Evolutionary conservation across 208 protist species (phyloP), one percentile per base, ranked within the genome.

Genomic region (Acanthamoeba triangularis): DNA sequence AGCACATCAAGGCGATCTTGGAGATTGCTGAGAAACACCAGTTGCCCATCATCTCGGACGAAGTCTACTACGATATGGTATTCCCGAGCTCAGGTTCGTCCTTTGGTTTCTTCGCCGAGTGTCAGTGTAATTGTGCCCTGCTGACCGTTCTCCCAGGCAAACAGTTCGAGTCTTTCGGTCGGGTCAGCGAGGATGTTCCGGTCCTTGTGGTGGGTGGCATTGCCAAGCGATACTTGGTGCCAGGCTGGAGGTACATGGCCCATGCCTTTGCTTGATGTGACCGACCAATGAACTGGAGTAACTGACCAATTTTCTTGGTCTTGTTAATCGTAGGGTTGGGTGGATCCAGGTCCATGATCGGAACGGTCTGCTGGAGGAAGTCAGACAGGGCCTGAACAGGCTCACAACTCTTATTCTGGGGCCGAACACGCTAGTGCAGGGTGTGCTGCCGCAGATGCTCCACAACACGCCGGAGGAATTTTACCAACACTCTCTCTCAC

Each of bases 51-150:
- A 98, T 99, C 72, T 95, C 98, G 14, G 99, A 99, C 85, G 99
- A 99, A 95, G 99, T 99, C 80, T 99, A 99, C 98, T 98, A 97
- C 8, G 98, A 98, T 63, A 98, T 99, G 97, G 98, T 98, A 41
- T 99, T 99, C 95, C 91, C 97, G 14, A 97, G 97, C 37, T 61
- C 82, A 30, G 84, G 95, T 90, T 95, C 3, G 37, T 41, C 35
- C 14, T 59, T 6, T 59, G 20, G 23, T 65, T 11, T 65, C 16
- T 65, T 8, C 7, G 59, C 25, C 25, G 59, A 2, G 23, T 6
- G 59, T 61, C 44, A 61, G 10, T 18, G 23, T 35, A 56, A 35
- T 5, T 28, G 1, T 13, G 10, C 28, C 37, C 11, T 14, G 2
- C 35, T 37, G 10, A 16, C 41, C 47, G 14, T 87, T 18, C 13